Percentiles rank a stretch among this genome's conserved stretches.
These are phyloP conservation scores for Cladosporium oxysporum DNA, from an alignment of 2,329 filamentous ascomycete genomes.

Conservation along the genomic window DNA sequence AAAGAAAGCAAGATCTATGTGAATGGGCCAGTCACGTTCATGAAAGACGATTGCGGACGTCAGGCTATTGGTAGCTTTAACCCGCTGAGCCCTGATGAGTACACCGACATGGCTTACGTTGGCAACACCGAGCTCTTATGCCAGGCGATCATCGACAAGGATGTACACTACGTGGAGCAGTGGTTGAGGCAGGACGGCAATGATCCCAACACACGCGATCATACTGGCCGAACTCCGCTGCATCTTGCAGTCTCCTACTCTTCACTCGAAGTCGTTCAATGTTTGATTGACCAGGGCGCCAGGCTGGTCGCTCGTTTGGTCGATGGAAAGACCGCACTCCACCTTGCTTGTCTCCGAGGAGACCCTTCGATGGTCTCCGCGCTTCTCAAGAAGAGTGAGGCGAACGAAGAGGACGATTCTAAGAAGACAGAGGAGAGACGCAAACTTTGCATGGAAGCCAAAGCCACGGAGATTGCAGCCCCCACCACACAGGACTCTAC, in stretches of 20 bases:
- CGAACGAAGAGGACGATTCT: slow-evolving; percentile 69
- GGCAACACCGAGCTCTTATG: slow-evolving; percentile 76
- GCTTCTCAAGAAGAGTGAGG: slow-evolving; percentile 71
- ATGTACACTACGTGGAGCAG: slow-evolving; percentile 68
- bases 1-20: slow-evolving; percentile 76
- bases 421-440: slow-evolving; percentile 44
- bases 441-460: slow-evolving; percentile 26
- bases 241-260: slow-evolving; percentile 73
- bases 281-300: slow-evolving; percentile 70
- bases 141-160: slow-evolving; percentile 75
- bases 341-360: slow-evolving; percentile 74
- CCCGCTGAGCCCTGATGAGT: slow-evolving; percentile 77
- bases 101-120: slow-evolving; percentile 90
- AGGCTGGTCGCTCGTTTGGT: slow-evolving; percentile 73
- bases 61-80: slow-evolving; percentile 75
- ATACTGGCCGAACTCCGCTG: slow-evolving; percentile 75
- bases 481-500: slow-evolving; percentile 35
- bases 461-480: neutral
- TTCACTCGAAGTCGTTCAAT: slow-evolving; percentile 68
- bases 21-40: slow-evolving; percentile 70
- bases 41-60: slow-evolving; percentile 79
- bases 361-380: slow-evolving; percentile 68
- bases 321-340: slow-evolving; percentile 80
- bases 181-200: slow-evolving; percentile 69
- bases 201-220: slow-evolving; percentile 73